These are phyloP conservation scores for Saccharomyces kudriavzevii DNA, from an alignment of 805 yeast species.

Conservation along the genomic window DNA sequence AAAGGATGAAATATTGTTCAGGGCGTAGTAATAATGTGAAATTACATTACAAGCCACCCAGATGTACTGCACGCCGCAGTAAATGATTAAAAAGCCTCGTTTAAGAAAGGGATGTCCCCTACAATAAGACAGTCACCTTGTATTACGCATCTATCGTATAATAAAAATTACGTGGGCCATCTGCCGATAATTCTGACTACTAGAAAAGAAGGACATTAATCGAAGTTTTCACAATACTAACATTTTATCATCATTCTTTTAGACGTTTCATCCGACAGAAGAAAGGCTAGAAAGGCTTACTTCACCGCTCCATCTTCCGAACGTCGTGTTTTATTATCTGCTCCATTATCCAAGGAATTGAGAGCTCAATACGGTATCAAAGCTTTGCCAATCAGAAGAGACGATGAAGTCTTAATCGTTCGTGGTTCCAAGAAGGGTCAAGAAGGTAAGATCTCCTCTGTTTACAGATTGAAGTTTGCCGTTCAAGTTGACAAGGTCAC, in stretches of 20 bases:
- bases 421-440: constrained; percentile 99
- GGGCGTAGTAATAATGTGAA: no score
- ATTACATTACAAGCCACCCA: no score
- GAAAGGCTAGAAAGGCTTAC: constrained; percentile 99
- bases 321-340: constrained; percentile 91
- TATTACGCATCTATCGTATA: background rate
- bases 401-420: constrained; percentile 89
- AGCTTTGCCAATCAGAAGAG: constrained; percentile 95
- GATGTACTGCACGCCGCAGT: no score
- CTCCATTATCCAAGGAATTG: constrained; percentile 98
- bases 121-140: no score
- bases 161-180: background rate
- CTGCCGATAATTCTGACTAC: background rate
- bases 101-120: no score
- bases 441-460: constrained; percentile 96
- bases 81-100: no score
- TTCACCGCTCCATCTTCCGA: constrained; percentile 95
- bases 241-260: constrained; percentile 11
- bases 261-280: constrained; percentile 99
- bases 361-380: constrained; percentile 94
- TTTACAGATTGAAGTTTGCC: constrained; percentile 97
- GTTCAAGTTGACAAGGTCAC: constrained; percentile 95
- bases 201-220: background rate
- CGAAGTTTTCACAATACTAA: constrained; percentile 22
- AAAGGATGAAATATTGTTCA: no score